Evolutionary conservation across 306 rosid genomes (phyloP).

Genomic region (Lathyrus sativus): DNA sequence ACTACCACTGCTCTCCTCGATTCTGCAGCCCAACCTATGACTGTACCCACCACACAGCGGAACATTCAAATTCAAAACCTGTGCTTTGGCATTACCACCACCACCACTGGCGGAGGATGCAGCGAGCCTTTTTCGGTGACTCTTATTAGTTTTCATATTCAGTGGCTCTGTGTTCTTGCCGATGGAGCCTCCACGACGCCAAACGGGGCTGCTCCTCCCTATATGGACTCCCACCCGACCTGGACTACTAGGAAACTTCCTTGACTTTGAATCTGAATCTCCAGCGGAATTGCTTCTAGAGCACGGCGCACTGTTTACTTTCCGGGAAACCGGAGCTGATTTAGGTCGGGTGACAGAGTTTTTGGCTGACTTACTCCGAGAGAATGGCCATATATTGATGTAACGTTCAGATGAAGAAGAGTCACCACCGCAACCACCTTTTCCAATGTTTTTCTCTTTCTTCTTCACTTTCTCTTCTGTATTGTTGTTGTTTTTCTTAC

Average conservation of each 20-base stretch:
- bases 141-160: constrained; percentile 40
- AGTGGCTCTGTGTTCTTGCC: constrained; percentile 44
- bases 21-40: constrained; percentile 55
- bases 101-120: background rate
- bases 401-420: constrained; percentile 70
- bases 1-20: constrained; percentile 49
- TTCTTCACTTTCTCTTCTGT: constrained; percentile 47
- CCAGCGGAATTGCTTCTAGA: constrained; percentile 90
- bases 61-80: constrained; percentile 70
- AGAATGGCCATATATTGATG: constrained; percentile 90
- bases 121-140: constrained; percentile 44
- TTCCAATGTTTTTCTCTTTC: constrained; percentile 54
- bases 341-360: constrained; percentile 59
- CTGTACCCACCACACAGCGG: constrained; percentile 69
- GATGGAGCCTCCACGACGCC: constrained; percentile 64
- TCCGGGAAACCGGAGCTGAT: constrained; percentile 44
- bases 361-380: constrained; percentile 84
- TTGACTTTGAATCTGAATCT: constrained; percentile 83
- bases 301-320: constrained; percentile 89
- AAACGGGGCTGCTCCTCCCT: constrained; percentile 91
- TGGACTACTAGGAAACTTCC: constrained; percentile 82
- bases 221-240: constrained; percentile 71
- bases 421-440: background rate
- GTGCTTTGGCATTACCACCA: constrained; percentile 31
- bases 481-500: constrained; percentile 45